A percentile compares a stretch with the other conserved stretches of the same genome.
phyloP scores from a whole-genome alignment of 768 basidiomycete genomes.

The Sarcodon aspratus region DNA sequence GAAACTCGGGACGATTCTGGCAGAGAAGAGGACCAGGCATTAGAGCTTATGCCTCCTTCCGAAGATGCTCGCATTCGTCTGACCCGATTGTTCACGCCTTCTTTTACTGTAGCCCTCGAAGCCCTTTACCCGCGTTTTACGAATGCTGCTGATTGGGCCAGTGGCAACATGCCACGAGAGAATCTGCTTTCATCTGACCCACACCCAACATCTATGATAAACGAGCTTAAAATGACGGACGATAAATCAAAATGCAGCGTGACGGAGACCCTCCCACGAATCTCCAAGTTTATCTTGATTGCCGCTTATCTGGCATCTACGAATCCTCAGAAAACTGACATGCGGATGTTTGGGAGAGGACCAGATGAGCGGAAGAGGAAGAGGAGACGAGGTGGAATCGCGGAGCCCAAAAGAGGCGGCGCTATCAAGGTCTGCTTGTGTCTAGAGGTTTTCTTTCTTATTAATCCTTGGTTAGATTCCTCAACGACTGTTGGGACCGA shows the following conservation, averaged over 20 bases:
- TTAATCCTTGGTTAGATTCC: constrained; percentile 34
- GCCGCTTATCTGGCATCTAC: constrained; percentile 76
- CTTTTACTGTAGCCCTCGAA: constrained; percentile 51
- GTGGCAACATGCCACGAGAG: constrained; percentile 32
- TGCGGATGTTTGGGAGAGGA: constrained; percentile 75
- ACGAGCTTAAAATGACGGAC: too few relatives aligned
- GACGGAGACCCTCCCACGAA: constrained; percentile 37
- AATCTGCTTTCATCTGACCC: constrained; percentile 21
- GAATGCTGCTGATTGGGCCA: constrained; percentile 56
- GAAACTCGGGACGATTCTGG: constrained; percentile 10
- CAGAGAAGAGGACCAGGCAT: constrained; percentile 3
- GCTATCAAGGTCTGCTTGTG: constrained; percentile 14
- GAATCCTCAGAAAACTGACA: constrained; percentile 72
- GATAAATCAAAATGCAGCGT: constrained; percentile 2
- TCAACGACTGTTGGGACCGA: constrained; percentile 71
- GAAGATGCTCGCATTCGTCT: constrained; percentile 62
- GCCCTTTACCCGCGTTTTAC: constrained; percentile 55
- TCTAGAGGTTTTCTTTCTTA: background rate
- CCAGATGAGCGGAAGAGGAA: constrained; percentile 52
- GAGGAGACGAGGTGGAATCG: constrained; percentile 26
- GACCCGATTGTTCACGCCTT: constrained; percentile 47
- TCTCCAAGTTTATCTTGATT: constrained; percentile 67
- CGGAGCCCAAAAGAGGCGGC: constrained; percentile 11
- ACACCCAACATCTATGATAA: background rate
- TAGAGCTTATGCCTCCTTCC: constrained; percentile 26